These are phyloP conservation scores for Mortierella sp. DNA, from an alignment of 371 early-diverging fungal genomes.

Conservation along the genomic window DNA sequence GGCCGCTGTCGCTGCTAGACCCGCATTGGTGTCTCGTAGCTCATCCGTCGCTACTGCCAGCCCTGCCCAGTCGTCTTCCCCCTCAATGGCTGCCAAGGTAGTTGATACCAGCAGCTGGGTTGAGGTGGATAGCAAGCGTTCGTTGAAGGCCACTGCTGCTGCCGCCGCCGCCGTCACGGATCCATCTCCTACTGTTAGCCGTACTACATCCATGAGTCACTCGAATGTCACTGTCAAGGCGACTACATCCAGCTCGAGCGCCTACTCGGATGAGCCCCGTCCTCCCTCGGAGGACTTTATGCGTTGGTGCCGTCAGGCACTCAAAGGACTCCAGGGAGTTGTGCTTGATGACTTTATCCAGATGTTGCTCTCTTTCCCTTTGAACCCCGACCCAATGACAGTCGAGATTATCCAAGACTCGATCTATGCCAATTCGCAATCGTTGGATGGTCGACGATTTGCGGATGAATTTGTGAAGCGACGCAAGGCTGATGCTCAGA, in stretches of 20 bases:
- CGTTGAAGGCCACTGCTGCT: neutral
- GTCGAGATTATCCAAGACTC: constrained; percentile 81
- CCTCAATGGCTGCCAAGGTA: neutral
- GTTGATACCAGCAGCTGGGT: constrained; percentile 32
- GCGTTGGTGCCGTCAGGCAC: constrained; percentile 71
- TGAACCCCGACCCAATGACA: constrained; percentile 65
- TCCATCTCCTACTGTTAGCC: no score
- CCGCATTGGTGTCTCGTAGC: constrained; percentile 15
- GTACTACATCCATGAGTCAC: neutral
- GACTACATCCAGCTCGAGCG: constrained; percentile 9
- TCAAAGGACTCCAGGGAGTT: constrained; percentile 71
- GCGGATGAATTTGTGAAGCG: constrained; percentile 79
- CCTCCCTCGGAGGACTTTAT: constrained; percentile 76
- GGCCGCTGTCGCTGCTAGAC: constrained; percentile 5
- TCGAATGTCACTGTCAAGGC: neutral
- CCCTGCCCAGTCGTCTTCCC: neutral
- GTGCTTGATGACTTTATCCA: constrained; percentile 73
- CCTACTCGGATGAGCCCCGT: constrained; percentile 38
- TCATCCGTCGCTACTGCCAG: constrained; percentile 17
- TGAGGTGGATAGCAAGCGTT: neutral
- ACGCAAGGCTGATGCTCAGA: constrained; percentile 72
- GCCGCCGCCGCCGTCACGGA: no score
- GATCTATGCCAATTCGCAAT: constrained; percentile 72
- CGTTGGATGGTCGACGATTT: constrained; percentile 77
- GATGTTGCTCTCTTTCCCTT: constrained; percentile 77